Conservation (phyloP, 2,329 filamentous ascomycete species). For the Venturia nashicola region DNA sequence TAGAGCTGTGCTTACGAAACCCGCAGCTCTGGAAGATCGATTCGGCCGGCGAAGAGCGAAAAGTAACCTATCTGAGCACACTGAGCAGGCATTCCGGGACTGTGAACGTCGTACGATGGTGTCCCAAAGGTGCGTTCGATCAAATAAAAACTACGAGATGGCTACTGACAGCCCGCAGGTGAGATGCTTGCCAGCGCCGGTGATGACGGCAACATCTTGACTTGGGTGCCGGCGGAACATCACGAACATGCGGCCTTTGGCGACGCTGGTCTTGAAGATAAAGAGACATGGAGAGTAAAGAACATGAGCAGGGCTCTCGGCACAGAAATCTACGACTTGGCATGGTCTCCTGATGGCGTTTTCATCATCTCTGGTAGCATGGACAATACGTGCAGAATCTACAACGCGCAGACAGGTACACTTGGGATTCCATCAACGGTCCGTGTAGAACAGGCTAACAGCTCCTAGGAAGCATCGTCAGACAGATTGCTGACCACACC, state of each 20-base stretch:
- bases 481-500: constrained; percentile 92
- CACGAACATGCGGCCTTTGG: constrained; percentile 55
- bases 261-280: constrained; percentile 78
- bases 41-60: constrained; percentile 69
- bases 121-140: constrained; percentile 62
- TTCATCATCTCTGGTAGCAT: constrained; percentile 99
- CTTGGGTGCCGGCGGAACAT: constrained; percentile 84
- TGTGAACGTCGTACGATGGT: constrained; percentile 95
- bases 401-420: constrained; percentile 81
- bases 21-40: constrained; percentile 82
- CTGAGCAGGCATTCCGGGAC: constrained; percentile 90
- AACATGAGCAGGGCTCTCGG: constrained; percentile 95
- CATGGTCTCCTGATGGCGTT: constrained; percentile 93
- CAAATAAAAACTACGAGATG: constrained; percentile 13
- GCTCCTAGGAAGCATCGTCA: constrained; percentile 50
- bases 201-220: constrained; percentile 91
- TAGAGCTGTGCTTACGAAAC: constrained; percentile 1
- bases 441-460: background rate
- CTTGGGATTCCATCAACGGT: constrained; percentile 12
- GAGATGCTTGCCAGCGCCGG: constrained; percentile 90
- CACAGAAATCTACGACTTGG: constrained; percentile 94
- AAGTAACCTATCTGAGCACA: constrained; percentile 83
- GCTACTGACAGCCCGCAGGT: constrained; percentile 39
- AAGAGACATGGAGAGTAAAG: constrained; percentile 92
- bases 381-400: constrained; percentile 96